Percentiles rank a stretch among this genome's conserved stretches.
These are phyloP conservation scores for Yamadazyma conglobata DNA, from an alignment of 1,139 yeast species.

Conservation along the genomic window DNA sequence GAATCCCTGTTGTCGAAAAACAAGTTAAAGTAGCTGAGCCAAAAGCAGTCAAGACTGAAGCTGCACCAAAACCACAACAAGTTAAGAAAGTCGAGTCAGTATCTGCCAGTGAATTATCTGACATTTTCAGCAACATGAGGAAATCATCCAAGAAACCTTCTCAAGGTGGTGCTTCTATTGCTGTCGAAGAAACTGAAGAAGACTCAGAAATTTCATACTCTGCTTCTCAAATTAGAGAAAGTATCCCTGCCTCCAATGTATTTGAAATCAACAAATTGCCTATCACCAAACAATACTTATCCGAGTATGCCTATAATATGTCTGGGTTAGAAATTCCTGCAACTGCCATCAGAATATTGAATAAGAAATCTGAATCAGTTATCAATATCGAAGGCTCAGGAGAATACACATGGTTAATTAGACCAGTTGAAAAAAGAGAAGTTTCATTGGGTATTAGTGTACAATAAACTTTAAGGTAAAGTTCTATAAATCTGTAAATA, in stretches of 20 bases:
- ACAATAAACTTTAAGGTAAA: not conserved
- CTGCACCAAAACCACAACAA: constrained; percentile 7
- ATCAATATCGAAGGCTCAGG: constrained; percentile 27
- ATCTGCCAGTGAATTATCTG: constrained; percentile 39
- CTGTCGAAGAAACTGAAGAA: constrained; percentile 7
- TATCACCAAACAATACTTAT: constrained; percentile 24
- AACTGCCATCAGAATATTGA: constrained; percentile 19
- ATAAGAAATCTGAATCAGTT: constrained; percentile 13
- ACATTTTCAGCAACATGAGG: constrained; percentile 24
- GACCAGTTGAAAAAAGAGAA: constrained; percentile 12
- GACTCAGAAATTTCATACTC: constrained; percentile 17
- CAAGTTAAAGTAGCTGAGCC: constrained; percentile 6
- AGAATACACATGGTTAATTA: constrained; percentile 21
- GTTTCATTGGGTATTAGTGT: constrained; percentile 7
- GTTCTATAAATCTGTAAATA: not conserved
- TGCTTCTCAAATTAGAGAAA: constrained; percentile 29
- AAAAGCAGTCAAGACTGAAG: constrained; percentile 9
- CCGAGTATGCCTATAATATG: constrained; percentile 22
- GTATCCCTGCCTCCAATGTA: constrained; percentile 27
- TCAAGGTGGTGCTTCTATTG: constrained; percentile 2
- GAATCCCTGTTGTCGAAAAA: constrained; percentile 56
- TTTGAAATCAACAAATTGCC: constrained; percentile 23
- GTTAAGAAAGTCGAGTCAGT: constrained; percentile 15
- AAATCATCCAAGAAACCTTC: constrained; percentile 6
- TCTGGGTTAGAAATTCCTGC: constrained; percentile 32